These are phyloP conservation scores for Ceratobasidium theobromae DNA, from an alignment of 1,284 basidiomycete species.

Conservation along the genomic window DNA sequence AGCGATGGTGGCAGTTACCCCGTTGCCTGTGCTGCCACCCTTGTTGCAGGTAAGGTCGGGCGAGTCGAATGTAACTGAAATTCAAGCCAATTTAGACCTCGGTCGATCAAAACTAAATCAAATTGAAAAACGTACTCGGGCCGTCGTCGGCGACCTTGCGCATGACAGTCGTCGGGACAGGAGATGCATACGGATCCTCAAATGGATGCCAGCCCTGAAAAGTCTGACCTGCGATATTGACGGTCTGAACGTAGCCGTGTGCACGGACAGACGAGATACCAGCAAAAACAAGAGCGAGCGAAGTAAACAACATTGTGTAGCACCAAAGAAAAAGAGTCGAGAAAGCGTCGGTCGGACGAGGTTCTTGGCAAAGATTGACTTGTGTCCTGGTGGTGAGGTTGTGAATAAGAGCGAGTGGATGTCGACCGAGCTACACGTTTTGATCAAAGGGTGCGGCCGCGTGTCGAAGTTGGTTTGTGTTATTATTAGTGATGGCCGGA, in stretches of 20 bases:
- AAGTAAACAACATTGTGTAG: constrained; percentile 6
- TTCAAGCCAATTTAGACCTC: not conserved
- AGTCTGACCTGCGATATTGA: constrained; percentile 26
- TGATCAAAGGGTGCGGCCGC: not conserved
- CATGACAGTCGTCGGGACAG: constrained; percentile 24
- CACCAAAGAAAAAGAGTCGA: not conserved
- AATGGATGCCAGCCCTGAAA: constrained; percentile 33
- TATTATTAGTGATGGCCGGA: constrained; percentile 3
- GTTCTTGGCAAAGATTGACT: too few relatives aligned
- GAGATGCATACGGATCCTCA: constrained; percentile 19
- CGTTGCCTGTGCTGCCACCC: constrained; percentile 26
- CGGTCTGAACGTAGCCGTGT: constrained; percentile 33
- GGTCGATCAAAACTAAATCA: not conserved
- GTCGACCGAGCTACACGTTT: not conserved
- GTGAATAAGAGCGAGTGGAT: not conserved
- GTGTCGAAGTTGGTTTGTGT: not conserved
- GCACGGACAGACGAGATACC: constrained; percentile 29
- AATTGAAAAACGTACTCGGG: constrained; percentile 15
- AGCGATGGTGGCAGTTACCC: constrained; percentile 18
- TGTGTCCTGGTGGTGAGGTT: not conserved
- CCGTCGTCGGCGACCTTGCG: constrained; percentile 35
- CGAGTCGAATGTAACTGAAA: constrained; percentile 18
- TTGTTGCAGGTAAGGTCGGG: constrained; percentile 34
- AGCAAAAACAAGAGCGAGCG: constrained; percentile 2
- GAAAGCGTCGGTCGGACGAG: not conserved